Evolutionary conservation across 2,329 filamentous ascomycete species (phyloP).

Genomic region (Sordariomycetes sp.): DNA sequence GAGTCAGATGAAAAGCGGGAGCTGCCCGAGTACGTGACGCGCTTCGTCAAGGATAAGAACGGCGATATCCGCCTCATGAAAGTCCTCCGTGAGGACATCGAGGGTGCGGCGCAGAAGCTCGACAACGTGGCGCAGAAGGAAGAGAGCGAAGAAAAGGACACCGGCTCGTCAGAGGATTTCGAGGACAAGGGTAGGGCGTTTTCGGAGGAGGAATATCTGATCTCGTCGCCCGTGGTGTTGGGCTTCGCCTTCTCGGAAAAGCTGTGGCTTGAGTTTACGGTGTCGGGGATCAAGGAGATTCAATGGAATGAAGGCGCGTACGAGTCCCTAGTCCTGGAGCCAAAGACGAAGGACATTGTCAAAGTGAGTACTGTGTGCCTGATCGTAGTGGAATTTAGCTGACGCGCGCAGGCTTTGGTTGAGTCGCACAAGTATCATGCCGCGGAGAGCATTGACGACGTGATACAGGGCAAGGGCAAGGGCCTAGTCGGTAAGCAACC

Average conservation of each 20-base stretch:
- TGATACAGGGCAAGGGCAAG: constrained; percentile 74
- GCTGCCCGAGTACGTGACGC: constrained; percentile 33
- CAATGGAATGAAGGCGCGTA: constrained; percentile 77
- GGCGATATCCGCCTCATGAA: constrained; percentile 20
- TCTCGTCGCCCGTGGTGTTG: constrained; percentile 72
- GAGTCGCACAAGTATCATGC: constrained; percentile 75
- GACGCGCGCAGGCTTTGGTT: constrained; percentile 48
- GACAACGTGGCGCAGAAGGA: constrained; percentile 27
- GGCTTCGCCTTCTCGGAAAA: constrained; percentile 85
- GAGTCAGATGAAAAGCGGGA: constrained; percentile 12
- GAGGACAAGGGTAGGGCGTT: constrained; percentile 31
- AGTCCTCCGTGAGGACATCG: constrained; percentile 14
- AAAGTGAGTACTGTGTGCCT: constrained; percentile 21
- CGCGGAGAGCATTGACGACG: constrained; percentile 69
- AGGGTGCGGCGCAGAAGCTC: constrained; percentile 33
- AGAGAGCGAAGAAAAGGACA: not conserved
- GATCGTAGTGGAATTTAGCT: not conserved
- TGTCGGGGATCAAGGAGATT: constrained; percentile 69
- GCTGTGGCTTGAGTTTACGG: constrained; percentile 77
- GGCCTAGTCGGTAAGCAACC: constrained; percentile 52
- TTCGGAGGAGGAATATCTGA: constrained; percentile 70
- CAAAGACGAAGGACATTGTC: constrained; percentile 51
- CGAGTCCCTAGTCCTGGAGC: constrained; percentile 61
- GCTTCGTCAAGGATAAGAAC: constrained; percentile 31
- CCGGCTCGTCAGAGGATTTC: not conserved